phyloP scores from a whole-genome alignment of 2,329 filamentous ascomycete species.

The Colletotrichum navitas region DNA sequence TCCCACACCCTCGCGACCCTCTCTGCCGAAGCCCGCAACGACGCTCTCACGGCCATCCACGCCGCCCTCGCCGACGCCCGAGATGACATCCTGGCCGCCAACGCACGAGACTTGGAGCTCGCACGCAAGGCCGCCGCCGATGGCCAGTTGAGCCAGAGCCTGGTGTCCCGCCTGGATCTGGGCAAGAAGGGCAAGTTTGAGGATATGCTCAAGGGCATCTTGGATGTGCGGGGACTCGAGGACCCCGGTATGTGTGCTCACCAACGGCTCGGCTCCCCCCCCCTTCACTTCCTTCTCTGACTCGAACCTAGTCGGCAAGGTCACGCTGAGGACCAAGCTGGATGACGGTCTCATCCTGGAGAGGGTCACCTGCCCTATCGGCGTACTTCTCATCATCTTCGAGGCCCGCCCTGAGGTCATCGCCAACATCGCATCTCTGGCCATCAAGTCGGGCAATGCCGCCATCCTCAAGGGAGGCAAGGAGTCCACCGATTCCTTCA shows the following conservation, averaged over 20 bases:
- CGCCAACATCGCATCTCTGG: constrained; percentile 95
- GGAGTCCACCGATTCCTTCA: constrained; percentile 95
- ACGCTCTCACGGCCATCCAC: constrained; percentile 86
- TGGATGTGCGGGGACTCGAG: constrained; percentile 85
- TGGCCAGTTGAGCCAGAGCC: constrained; percentile 82
- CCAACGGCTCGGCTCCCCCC: not conserved
- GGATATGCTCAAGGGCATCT: constrained; percentile 95
- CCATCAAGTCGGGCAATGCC: constrained; percentile 97
- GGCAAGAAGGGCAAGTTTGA: constrained; percentile 92
- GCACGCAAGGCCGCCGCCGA: constrained; percentile 80
- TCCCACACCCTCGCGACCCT: constrained; percentile 88
- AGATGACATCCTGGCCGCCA: constrained; percentile 85
- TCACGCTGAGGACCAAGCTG: constrained; percentile 85
- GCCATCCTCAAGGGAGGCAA: constrained; percentile 97
- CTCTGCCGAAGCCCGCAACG: constrained; percentile 81
- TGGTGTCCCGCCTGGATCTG: constrained; percentile 90
- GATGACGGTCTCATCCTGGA: constrained; percentile 90
- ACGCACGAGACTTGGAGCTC: constrained; percentile 82
- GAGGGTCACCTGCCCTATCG: constrained; percentile 92
- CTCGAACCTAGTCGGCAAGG: constrained; percentile 75
- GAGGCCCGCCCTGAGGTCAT: constrained; percentile 98
- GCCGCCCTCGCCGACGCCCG: constrained; percentile 77
- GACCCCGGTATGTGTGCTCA: constrained; percentile 78
- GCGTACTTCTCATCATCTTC: constrained; percentile 98
- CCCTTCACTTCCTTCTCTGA: constrained; percentile 2